These are phyloP conservation scores for Epichloe elymi DNA, from an alignment of 2,329 filamentous ascomycete genomes.

Conservation along the genomic window DNA sequence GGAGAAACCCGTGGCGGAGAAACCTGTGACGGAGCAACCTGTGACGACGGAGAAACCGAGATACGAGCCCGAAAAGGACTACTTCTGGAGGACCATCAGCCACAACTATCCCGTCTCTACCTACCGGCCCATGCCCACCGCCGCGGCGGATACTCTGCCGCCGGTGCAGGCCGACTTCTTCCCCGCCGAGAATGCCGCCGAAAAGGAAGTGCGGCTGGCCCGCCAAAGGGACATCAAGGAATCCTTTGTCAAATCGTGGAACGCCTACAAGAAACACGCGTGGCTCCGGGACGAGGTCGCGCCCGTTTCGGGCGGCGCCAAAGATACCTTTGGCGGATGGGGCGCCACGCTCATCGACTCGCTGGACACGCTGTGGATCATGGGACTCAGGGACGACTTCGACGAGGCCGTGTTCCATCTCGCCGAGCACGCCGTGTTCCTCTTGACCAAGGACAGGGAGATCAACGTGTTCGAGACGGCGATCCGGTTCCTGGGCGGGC, in stretches of 20 bases:
- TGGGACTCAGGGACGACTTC: constrained; percentile 45
- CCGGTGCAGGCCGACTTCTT: constrained; percentile 5
- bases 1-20: not conserved
- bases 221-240: constrained; percentile 27
- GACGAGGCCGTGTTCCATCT: constrained; percentile 36
- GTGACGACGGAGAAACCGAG: constrained; percentile 2
- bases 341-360: constrained; percentile 47
- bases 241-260: constrained; percentile 32
- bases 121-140: constrained; percentile 7
- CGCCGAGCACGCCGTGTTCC: constrained; percentile 34
- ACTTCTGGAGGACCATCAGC: constrained; percentile 11
- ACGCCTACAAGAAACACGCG: constrained; percentile 36
- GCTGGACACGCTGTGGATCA: constrained; percentile 49
- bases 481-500: constrained; percentile 39
- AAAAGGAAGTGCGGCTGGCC: constrained; percentile 18
- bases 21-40: not conserved
- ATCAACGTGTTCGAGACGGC: constrained; percentile 42
- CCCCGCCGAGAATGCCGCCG: constrained; percentile 6
- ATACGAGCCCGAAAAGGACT: constrained; percentile 7
- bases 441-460: constrained; percentile 25
- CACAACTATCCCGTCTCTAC: constrained; percentile 9
- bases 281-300: constrained; percentile 40
- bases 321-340: constrained; percentile 39
- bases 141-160: constrained; percentile 2
- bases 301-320: constrained; percentile 33